phyloP scores from a whole-genome alignment of 139 green algal species.

The Trebouxia sp. region DNA sequence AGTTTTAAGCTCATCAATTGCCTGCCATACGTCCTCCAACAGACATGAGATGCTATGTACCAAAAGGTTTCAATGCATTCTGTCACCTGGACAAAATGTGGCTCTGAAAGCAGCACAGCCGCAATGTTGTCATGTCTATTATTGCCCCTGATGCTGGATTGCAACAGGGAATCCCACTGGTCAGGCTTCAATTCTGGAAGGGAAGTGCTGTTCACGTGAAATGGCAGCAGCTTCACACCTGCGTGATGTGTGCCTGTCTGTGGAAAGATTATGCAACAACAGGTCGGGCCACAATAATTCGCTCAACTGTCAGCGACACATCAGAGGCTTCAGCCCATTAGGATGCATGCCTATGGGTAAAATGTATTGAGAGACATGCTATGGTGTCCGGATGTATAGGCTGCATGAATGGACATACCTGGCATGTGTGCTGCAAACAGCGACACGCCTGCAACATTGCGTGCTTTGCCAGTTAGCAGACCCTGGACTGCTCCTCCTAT shows the following conservation, averaged over 20 bases:
- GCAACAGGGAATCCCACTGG: constrained; percentile 1
- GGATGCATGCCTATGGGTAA: too few species aligned
- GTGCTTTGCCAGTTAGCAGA: not conserved
- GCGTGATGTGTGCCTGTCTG: too few species aligned
- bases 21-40: too few species aligned
- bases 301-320: too few species aligned
- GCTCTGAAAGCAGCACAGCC: constrained; percentile 25
- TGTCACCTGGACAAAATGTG: constrained; percentile 23
- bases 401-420: not conserved
- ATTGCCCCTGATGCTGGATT: not conserved
- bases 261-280: too few species aligned
- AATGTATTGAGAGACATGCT: too few species aligned
- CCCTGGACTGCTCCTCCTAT: constrained; percentile 23
- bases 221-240: constrained; percentile 29
- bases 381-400: too few species aligned
- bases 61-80: too few species aligned
- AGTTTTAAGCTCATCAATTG: not conserved
- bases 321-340: too few species aligned
- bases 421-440: constrained; percentile 23
- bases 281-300: too few species aligned
- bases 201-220: constrained; percentile 6
- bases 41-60: too few species aligned
- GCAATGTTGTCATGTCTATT: not conserved
- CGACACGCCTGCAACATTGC: constrained; percentile 5
- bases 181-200: constrained; percentile 24